Conservation (phyloP, 2,329 filamentous ascomycete species). For the Microcyclospora tardicrescens region DNA sequence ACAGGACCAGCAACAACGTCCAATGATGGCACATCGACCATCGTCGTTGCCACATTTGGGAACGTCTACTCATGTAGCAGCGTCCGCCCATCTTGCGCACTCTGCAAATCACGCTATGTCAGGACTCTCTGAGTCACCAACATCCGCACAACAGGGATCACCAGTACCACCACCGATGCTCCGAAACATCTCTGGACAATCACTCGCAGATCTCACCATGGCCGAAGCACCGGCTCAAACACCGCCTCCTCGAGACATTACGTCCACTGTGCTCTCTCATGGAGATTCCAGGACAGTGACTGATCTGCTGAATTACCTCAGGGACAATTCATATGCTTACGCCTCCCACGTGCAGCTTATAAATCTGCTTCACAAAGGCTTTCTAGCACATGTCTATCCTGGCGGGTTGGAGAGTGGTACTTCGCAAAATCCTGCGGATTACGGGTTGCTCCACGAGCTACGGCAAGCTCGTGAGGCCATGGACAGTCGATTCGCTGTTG, state of each 20-base stretch:
- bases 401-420: slow-evolving; percentile 11
- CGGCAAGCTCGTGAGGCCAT: slow-evolving; percentile 43
- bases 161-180: slow-evolving; percentile 18
- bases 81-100: slow-evolving; percentile 8
- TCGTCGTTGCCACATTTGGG: slow-evolving; percentile 36
- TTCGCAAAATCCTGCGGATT: slow-evolving; percentile 25
- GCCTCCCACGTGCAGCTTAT: slow-evolving; percentile 36
- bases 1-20: slow-evolving; percentile 6
- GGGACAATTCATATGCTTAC: slow-evolving; percentile 37
- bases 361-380: slow-evolving; percentile 35
- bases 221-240: slow-evolving; percentile 32
- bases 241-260: slow-evolving; percentile 30
- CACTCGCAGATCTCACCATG: slow-evolving; percentile 34
- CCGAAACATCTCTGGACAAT: slow-evolving; percentile 30
- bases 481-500: slow-evolving; percentile 53
- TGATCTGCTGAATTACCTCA: slow-evolving; percentile 30
- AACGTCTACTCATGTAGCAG: slow-evolving; percentile 22
- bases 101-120: no score
- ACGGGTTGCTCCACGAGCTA: slow-evolving; percentile 33
- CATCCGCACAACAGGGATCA: not conserved
- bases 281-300: slow-evolving; percentile 32
- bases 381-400: slow-evolving; percentile 29
- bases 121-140: slow-evolving; percentile 3
- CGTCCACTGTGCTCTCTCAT: slow-evolving; percentile 29
- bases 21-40: slow-evolving; percentile 23